Conservation (phyloP, 176 grass and related monocot species). For the Coix lacrymajobi region DNA sequence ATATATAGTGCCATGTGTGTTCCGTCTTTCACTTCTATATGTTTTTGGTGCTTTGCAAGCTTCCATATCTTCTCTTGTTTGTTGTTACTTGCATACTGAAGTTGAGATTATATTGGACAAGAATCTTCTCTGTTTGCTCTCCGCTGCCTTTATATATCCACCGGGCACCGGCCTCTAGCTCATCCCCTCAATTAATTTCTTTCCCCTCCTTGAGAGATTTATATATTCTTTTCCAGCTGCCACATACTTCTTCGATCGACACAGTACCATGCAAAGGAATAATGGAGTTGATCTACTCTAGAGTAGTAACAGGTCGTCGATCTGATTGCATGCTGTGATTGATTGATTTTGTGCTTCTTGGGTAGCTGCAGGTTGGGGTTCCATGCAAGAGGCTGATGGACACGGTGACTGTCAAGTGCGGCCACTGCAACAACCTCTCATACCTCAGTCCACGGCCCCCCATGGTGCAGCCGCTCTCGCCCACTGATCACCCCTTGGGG, state of each 20-base stretch:
- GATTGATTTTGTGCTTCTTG: conserved; percentile 41
- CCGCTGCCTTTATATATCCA: background rate
- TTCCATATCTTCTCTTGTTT: conserved; percentile 20
- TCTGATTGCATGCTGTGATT: conserved; percentile 32
- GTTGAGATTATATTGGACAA: conserved; percentile 6
- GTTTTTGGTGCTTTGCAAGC: conserved; percentile 20
- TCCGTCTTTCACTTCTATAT: conserved; percentile 31
- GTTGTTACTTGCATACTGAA: conserved; percentile 23
- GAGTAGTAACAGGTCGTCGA: background rate
- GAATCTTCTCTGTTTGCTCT: conserved; percentile 8
- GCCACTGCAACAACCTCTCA: conserved; percentile 88
- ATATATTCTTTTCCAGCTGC: background rate
- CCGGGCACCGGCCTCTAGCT: background rate
- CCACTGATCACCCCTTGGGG: conserved; percentile 50
- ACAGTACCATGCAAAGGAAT: conserved; percentile 22
- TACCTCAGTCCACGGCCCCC: conserved; percentile 62
- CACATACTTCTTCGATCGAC: background rate
- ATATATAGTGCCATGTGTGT: conserved; percentile 28
- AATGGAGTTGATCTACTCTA: background rate
- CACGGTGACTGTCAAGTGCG: conserved; percentile 83
- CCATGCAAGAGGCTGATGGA: conserved; percentile 92
- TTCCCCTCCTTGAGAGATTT: background rate
- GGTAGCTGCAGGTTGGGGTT: conserved; percentile 87
- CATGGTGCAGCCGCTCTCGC: conserved; percentile 60
- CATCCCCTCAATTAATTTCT: background rate